phyloP scores from a whole-genome alignment of 78 protist species.

The Isochrysis galbana region DNA sequence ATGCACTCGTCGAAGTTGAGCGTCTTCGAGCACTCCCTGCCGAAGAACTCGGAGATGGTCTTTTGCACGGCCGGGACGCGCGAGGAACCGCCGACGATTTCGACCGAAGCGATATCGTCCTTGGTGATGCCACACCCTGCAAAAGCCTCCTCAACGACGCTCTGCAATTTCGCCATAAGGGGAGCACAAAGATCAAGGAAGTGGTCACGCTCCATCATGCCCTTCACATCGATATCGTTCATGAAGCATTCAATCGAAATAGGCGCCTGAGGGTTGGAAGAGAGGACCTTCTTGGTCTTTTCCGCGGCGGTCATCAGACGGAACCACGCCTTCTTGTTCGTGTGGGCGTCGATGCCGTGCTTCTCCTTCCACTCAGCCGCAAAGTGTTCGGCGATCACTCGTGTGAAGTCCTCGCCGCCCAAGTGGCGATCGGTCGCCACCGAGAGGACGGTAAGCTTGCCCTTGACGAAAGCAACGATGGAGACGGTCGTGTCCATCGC shows the following conservation, averaged over 20 bases:
- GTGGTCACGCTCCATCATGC: conserved; percentile 54
- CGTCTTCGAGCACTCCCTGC: conserved; percentile 54
- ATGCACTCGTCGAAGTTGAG: conserved; percentile 90
- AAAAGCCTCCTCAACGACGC: background rate
- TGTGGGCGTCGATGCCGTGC: conserved; percentile 72
- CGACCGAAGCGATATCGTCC: conserved; percentile 53
- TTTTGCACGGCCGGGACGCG: conserved; percentile 68
- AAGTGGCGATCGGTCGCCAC: conserved; percentile 40
- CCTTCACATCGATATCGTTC: conserved; percentile 81
- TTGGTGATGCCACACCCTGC: background rate
- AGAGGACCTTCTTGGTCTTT: conserved; percentile 75
- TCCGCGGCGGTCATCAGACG: conserved; percentile 82
- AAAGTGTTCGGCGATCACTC: conserved; percentile 56
- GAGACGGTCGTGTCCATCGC: conserved; percentile 66
- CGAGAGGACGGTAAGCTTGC: conserved; percentile 54
- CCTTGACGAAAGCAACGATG: conserved; percentile 73
- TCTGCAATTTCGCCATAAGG: background rate
- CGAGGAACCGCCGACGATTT: conserved; percentile 82
- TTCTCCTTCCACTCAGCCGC: conserved; percentile 65
- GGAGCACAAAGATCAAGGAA: conserved; percentile 53
- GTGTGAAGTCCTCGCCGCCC: conserved; percentile 84
- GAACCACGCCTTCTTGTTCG: conserved; percentile 63
- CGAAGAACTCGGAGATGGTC: background rate
- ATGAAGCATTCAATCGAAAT: conserved; percentile 77
- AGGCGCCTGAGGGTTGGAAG: conserved; percentile 60